A percentile compares a stretch with the other conserved stretches of the same genome.
Evolutionary conservation across 2,329 filamentous ascomycete species (phyloP).

Genomic region (Calonectria pauciramosa): DNA sequence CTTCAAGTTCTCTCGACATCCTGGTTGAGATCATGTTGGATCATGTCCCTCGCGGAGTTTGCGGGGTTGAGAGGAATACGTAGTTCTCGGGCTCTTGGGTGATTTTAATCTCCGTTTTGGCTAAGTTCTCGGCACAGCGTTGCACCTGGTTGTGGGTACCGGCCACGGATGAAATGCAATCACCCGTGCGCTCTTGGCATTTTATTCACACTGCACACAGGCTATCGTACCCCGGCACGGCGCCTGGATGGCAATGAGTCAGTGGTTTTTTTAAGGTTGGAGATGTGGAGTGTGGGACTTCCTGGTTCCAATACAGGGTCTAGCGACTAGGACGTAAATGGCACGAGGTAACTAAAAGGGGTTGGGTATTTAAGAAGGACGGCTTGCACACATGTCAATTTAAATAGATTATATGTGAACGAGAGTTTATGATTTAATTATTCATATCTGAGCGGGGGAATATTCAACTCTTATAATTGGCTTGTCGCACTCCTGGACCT

Average conservation of each 20-base stretch:
- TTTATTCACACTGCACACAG: not conserved
- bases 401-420: not conserved
- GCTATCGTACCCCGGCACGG: not conserved
- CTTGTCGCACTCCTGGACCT: not conserved
- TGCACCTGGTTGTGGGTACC: not conserved
- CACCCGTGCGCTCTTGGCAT: not conserved
- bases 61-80: not conserved
- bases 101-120: not conserved
- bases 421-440: rapidly evolving
- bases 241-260: not conserved
- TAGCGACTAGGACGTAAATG: not conserved
- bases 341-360: not conserved
- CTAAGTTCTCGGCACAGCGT: not conserved
- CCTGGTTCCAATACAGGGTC: not conserved
- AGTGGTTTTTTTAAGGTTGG: not conserved
- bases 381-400: not conserved
- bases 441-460: not conserved
- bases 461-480: not conserved
- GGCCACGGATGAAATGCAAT: not conserved
- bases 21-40: not conserved
- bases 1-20: not conserved
- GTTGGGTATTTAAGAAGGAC: not conserved
- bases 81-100: not conserved
- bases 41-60: not conserved
- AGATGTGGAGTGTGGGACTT: not conserved